Base-by-base conservation (phyloP, 2,329 filamentous ascomycete genomes). In the Coniella vitis region DNA sequence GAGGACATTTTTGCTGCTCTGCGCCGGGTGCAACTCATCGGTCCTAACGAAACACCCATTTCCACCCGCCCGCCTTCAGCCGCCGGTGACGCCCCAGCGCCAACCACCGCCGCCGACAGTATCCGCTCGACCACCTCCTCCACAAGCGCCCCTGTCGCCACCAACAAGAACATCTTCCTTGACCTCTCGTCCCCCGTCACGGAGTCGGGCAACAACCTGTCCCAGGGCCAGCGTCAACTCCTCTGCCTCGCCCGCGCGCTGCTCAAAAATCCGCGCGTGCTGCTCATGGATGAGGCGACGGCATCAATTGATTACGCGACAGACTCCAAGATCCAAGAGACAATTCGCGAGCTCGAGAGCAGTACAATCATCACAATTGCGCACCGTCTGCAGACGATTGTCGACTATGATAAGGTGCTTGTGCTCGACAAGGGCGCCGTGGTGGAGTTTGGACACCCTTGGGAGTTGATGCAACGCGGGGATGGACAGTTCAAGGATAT, bases 261-360 rank as follows among this genome's bases (percentile, higher is more conserved):
- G 57, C 84, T 98, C 55, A 96, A 95, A 69, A 80, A 81, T 31
- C 90, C 93, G 0, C 90, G 87, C 56, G 90, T 98, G 2, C 74
- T 98, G n/a, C 85, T 98, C 62, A 97, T 98, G 93, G 93, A 98
- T 66, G 93, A 98, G 72, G 93, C 93, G 1, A 98, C 93, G 0
- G 93, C 93, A 0, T 95, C 88, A 0, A 97, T 98, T 61, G 93
- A 98, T 69, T 97, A 97, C 67, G 86, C 84, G 4, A 98, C 93
- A 2, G 93, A 98, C 61, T 77, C 84, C 43, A 96, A 95, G 71
- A 97, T 98, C 57, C 93, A 98, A 68, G 89, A 88, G 60, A 97
- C 93, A 0, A 90, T 98, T 53, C 85, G 90, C n/a, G 87, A 95
- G 65, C 78, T 97, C 58, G 86, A 83, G 56, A 45, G 38, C 40